Base-by-base conservation (phyloP, 1,139 yeast species). In the Kodamaea sp. region DNA sequence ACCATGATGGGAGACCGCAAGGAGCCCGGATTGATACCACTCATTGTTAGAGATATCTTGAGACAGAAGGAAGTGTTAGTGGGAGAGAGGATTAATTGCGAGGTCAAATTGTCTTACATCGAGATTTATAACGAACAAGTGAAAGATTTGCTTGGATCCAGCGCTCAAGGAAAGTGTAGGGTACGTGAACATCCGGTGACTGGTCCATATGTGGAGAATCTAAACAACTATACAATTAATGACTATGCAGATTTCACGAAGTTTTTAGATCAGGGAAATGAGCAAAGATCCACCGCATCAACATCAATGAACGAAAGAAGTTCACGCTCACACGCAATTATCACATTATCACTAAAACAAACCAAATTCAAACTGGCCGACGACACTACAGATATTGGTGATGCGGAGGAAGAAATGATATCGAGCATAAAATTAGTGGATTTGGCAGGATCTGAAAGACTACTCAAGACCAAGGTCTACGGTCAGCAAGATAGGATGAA, bases 361-460 rank as follows among this genome's bases (percentile, higher is more conserved):
- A 79, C 80, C 13, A 63, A 66, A 38, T 68, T 63, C 45, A 37
- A 44, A 9, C 47, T 40, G 22, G 38, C 38, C 4, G 47, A 39
- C 5, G 26, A 38, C n/a, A 41, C 58, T 10, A 61, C 28, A 19
- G 39, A 42, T 15, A 65, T 73, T 24, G 73, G 76, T 2, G 69
- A 74, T 7, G 78, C 83, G 14, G 76, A 73, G 21, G 80, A 74
- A 46, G 73, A 79, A 26, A 60, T 67, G 47, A 48, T 66, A 3
- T 81, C 92, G 2, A 75, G 78, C 41, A 67, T 85, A 25, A 72
- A 86, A 40, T 65, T 85, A 21, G 92, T 85, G 2, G 95, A 85
- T 59, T 63, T 85, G 47, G 95, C 95, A 0, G 95, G 95, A 0
- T 81, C 90, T 0, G 95, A 85, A 52, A 64, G 92, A 38, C 76